phyloP scores from a whole-genome alignment of 1,284 basidiomycete species.

The Cutaneotrichosporon sp. region DNA sequence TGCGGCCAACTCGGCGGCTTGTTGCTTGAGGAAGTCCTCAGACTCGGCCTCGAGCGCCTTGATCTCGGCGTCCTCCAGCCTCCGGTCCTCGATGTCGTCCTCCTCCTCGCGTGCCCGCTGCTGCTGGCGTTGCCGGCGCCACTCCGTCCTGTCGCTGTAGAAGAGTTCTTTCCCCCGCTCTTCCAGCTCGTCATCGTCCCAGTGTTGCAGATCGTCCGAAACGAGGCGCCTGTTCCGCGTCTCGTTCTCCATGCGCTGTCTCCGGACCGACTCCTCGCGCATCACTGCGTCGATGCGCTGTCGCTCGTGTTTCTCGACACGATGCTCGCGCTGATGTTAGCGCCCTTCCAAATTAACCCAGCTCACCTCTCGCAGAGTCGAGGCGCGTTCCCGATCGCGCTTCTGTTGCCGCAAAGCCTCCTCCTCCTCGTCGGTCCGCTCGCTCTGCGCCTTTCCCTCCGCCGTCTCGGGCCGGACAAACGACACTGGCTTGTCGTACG shows the following conservation, averaged over 20 bases:
- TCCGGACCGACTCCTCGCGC: constrained; percentile 69
- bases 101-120: constrained; percentile 71
- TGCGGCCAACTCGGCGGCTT: constrained; percentile 88
- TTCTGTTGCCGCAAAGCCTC: constrained; percentile 74
- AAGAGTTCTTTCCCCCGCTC: constrained; percentile 63
- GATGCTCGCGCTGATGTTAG: constrained; percentile 55
- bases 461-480: constrained; percentile 72
- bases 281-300: constrained; percentile 71
- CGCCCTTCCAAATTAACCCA: background rate
- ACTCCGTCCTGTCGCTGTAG: constrained; percentile 78
- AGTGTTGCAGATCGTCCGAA: constrained; percentile 69
- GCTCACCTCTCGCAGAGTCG: constrained; percentile 80
- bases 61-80: constrained; percentile 76
- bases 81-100: constrained; percentile 76
- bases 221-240: constrained; percentile 71
- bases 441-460: constrained; percentile 49
- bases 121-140: constrained; percentile 69
- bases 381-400: constrained; percentile 71
- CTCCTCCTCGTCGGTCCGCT: constrained; percentile 80
- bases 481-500: constrained; percentile 71
- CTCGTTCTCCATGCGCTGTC: constrained; percentile 70
- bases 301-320: constrained; percentile 77
- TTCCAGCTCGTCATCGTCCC: constrained; percentile 89
- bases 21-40: constrained; percentile 80
- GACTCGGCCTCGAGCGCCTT: constrained; percentile 81